A percentile compares a stretch with the other conserved stretches of the same genome.
Conservation (phyloP, 495 filamentous ascomycete species). For the Baudoinia panamericana region DNA sequence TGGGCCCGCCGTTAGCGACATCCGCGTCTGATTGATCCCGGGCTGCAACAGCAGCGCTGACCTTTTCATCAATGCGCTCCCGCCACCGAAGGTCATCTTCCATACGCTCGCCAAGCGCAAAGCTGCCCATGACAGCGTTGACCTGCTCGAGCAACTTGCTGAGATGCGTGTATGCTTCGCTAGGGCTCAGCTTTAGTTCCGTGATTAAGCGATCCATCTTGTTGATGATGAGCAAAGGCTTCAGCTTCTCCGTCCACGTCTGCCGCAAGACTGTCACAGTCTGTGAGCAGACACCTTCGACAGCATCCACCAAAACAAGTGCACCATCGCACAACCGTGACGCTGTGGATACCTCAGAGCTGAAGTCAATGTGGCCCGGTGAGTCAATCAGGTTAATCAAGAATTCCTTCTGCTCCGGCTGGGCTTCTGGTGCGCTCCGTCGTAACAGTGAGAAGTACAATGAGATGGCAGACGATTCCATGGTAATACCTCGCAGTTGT, state of each 20-base stretch:
- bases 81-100: slow-evolving; percentile 96
- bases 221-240: slow-evolving; percentile 90
- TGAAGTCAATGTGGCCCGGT: slow-evolving; percentile 96
- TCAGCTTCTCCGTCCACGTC: slow-evolving; percentile 90
- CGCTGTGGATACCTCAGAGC: slow-evolving; percentile 92
- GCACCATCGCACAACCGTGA: slow-evolving; percentile 92
- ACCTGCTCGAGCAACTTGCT: slow-evolving; percentile 84
- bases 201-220: slow-evolving; percentile 93
- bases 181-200: slow-evolving; percentile 81
- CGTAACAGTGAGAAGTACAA: slow-evolving; percentile 86
- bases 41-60: slow-evolving; percentile 42
- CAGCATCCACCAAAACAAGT: slow-evolving; percentile 90
- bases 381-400: slow-evolving; percentile 98
- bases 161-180: slow-evolving; percentile 82
- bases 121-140: slow-evolving; percentile 93
- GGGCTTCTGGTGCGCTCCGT: slow-evolving; percentile 50
- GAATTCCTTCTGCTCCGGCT: slow-evolving; percentile 68
- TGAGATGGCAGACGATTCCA: slow-evolving; percentile 98
- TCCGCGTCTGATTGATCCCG: slow-evolving; percentile 41
- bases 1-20: slow-evolving; percentile 26
- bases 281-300: slow-evolving; percentile 96
- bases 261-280: slow-evolving; percentile 94
- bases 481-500: slow-evolving; percentile 92
- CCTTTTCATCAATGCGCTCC: slow-evolving; percentile 75
- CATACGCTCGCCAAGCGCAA: slow-evolving; percentile 97